phyloP scores from a whole-genome alignment of 192 early-diverging fungal genomes.

The Piromyces finnis region DNA sequence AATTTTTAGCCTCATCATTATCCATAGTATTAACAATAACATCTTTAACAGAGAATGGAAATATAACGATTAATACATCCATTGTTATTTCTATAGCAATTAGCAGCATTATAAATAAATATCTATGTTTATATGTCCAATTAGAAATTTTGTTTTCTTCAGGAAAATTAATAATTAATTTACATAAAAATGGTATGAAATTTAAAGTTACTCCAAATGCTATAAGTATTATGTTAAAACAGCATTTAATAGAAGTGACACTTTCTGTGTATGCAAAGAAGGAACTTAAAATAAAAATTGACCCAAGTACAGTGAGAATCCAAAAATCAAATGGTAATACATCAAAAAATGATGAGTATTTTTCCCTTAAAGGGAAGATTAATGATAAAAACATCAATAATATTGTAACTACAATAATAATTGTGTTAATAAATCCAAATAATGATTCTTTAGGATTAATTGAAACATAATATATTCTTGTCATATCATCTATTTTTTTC shows the following conservation, averaged over 20 bases:
- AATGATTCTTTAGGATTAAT: background rate
- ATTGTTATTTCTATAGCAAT: background rate
- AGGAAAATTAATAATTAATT: background rate
- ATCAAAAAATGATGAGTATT: background rate
- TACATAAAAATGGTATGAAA: background rate
- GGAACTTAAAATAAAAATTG: background rate
- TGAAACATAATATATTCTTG: background rate
- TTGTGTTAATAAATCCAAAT: background rate
- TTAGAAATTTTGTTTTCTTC: background rate
- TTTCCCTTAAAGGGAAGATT: background rate
- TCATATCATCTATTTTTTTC: background rate
- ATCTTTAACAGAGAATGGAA: background rate
- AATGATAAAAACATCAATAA: background rate
- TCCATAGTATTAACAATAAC: background rate
- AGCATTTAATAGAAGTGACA: background rate
- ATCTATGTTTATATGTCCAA: background rate
- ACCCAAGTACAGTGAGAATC: background rate
- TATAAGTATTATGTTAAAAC: background rate
- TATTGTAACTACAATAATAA: background rate
- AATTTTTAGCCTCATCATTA: background rate
- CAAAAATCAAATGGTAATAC: background rate
- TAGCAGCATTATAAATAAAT: background rate
- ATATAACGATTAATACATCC: background rate
- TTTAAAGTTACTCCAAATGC: background rate
- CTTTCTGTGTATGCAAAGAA: background rate